Evolutionary conservation across 2,329 filamentous ascomycete species (phyloP), one percentile per base, ranked within the genome.

Genomic region (Colletotrichum liaoningense): DNA sequence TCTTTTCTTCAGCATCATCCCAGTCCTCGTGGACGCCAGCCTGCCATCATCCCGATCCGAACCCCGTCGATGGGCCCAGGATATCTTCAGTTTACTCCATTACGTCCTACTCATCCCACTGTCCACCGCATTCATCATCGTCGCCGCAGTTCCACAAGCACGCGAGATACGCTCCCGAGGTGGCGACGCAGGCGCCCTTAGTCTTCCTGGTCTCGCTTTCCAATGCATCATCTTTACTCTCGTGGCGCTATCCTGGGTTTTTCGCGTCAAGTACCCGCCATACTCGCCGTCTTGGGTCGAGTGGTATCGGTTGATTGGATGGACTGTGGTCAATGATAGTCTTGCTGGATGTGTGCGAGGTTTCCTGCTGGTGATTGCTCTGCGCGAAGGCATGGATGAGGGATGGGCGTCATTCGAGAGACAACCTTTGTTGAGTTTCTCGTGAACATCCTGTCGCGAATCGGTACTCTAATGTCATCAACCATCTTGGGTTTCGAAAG

Each of bases 251-350:
- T 68, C 69, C 1, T 72, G 69, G 69, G 58, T 69, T 28, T 4
- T 63, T 0, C 69, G 69, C 0, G 58, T 68, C 2, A 30, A 52
- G 1, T 68, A 63, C 19, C 69, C 64, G 12, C 69, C 69, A 0
- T 58, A 72, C 19, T 16, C 38, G 0, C 38, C 58, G 4, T 72
- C 59, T 0, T 72, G 66, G 11, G 65, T 54, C 1, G 64, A n/a
- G 4, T 72, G 69, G 64, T 68, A 72, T 11, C 69, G 64, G n/a
- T 1, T 72, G 35, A 52, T 69, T n/a, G 64, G 69, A 3, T 69
- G 65, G 69, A 65, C 64, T 14, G 64, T 67, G 12, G 68, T 72
- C 9, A 68, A 54, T 22, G 63, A 63, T 19, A 30, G 28, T 6
- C 28, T 58, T 16, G 56, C 35, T 16, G 33, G 26, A 2, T 19